Conservation (phyloP, 805 yeast species). For the Candida sithepensis region DNA sequence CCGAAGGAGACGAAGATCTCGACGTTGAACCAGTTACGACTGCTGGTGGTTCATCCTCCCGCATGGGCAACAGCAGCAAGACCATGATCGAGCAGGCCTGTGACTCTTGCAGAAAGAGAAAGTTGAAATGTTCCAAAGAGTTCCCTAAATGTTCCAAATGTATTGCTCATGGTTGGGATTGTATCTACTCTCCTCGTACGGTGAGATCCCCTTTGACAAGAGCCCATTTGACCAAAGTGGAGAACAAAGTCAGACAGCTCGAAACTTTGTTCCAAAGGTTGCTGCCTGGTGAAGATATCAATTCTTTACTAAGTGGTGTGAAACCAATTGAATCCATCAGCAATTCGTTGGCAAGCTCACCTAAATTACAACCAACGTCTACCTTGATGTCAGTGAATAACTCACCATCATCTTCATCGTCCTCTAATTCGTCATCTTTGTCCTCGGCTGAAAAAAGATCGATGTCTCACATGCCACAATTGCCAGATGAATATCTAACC, state of each 20-base stretch:
- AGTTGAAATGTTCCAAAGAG: slow-evolving; percentile 77
- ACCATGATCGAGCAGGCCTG: slow-evolving; percentile 57
- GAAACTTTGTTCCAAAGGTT: slow-evolving; percentile 42
- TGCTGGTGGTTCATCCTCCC: no score
- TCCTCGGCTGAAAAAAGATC: not conserved
- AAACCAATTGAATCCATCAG: slow-evolving; percentile 11
- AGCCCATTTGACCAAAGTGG: slow-evolving; percentile 75
- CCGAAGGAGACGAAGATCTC: slow-evolving; percentile 4
- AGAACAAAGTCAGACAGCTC: slow-evolving; percentile 46
- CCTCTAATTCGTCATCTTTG: not conserved
- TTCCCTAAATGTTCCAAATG: slow-evolving; percentile 76
- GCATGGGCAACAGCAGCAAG: no score
- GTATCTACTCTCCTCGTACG: slow-evolving; percentile 74
- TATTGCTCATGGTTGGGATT: slow-evolving; percentile 64
- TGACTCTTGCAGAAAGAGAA: slow-evolving; percentile 79
- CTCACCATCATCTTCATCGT: slow-evolving; percentile 3
- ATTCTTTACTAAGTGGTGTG: slow-evolving; percentile 26
- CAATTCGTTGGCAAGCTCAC: slow-evolving; percentile 13
- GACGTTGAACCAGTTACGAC: no score
- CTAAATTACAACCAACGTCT: slow-evolving; percentile 10
- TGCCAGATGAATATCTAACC: slow-evolving; percentile 26
- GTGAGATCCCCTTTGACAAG: slow-evolving; percentile 80
- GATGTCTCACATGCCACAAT: slow-evolving; percentile 13
- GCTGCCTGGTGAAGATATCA: slow-evolving; percentile 44
- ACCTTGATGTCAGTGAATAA: slow-evolving; percentile 3